phyloP scores from a whole-genome alignment of 2,329 filamentous ascomycete genomes.

The Xylaria sp. region DNA sequence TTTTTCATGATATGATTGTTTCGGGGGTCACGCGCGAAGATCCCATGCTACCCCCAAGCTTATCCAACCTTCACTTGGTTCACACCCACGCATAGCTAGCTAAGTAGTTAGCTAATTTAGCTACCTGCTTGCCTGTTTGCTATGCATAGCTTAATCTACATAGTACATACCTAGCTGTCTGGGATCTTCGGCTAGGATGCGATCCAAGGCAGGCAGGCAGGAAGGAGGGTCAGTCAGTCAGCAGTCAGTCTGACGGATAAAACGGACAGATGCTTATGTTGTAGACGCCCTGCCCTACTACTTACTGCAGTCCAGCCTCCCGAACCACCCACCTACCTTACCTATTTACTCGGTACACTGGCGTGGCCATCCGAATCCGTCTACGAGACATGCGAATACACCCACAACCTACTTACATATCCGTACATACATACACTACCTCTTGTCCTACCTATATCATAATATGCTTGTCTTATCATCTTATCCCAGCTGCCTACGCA shows the following conservation, averaged over 20 bases:
- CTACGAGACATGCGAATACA: not conserved
- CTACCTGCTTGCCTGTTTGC: not conserved
- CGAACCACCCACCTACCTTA: not conserved
- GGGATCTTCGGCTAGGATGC: not conserved
- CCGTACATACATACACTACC: not conserved
- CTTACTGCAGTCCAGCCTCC: not conserved
- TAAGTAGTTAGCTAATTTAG: not conserved
- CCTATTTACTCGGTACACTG: not conserved
- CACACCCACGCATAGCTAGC: not conserved
- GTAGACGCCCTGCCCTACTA: not conserved
- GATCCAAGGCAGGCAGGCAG: not conserved
- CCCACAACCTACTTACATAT: not conserved
- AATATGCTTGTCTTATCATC: slow-evolving; percentile 26
- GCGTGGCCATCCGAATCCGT: not conserved
- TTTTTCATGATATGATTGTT: slow-evolving; percentile 6
- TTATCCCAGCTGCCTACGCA: slow-evolving; percentile 16
- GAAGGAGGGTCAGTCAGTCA: not conserved
- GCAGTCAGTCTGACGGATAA: not conserved
- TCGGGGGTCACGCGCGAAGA: slow-evolving; percentile 4
- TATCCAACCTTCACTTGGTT: not conserved
- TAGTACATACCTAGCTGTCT: not conserved
- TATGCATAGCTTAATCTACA: not conserved
- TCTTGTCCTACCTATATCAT: slow-evolving; percentile 1
- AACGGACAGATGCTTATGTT: not conserved
- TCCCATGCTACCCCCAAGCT: not conserved